These are phyloP conservation scores for Cyclostephanos tholiformis DNA, from an alignment of 108 stramenopile species.

Conservation along the genomic window DNA sequence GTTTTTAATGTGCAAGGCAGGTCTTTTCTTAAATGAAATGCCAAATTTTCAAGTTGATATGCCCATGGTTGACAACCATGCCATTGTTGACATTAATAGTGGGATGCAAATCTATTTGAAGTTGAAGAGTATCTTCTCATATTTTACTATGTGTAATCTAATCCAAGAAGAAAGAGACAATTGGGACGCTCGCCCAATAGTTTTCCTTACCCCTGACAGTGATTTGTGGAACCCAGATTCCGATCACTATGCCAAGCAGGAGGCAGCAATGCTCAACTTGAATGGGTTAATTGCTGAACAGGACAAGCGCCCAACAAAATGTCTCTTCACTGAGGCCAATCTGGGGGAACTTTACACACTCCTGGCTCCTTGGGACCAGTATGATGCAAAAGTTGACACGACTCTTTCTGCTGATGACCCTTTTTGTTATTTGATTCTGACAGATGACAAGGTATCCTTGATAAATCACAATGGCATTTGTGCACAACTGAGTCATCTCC, in stretches of 20 bases:
- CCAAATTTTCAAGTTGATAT: neutral
- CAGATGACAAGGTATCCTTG: no score
- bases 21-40: slow-evolving; percentile 1
- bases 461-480: no score
- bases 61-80: neutral
- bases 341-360: neutral
- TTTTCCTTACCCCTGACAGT: slow-evolving; percentile 22
- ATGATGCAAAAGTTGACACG: neutral
- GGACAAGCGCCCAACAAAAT: neutral
- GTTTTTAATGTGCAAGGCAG: slow-evolving; percentile 14
- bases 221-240: slow-evolving; percentile 20
- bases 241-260: slow-evolving; percentile 20
- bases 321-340: neutral
- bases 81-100: neutral
- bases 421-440: neutral
- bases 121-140: neutral
- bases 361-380: neutral
- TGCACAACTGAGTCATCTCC: no score
- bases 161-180: slow-evolving; percentile 3
- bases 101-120: neutral
- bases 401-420: neutral
- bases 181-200: neutral
- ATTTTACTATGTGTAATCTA: neutral
- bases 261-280: slow-evolving; percentile 31
- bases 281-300: slow-evolving; percentile 16